Base-by-base conservation (phyloP, 441 rosid genomes). In the Euphorbia celastroides region DNA sequence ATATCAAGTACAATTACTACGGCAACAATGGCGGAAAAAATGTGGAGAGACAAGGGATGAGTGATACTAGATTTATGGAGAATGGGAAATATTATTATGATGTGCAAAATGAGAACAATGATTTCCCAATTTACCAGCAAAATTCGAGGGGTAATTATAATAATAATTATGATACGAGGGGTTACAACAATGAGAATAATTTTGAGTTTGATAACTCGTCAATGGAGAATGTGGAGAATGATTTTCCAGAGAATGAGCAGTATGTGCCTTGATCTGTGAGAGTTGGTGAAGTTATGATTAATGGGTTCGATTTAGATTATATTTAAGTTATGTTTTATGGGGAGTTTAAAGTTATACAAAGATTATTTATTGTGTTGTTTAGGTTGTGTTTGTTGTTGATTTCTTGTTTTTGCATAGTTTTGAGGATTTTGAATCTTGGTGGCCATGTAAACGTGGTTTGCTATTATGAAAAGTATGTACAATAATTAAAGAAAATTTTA, bases 1-100 rank as follows among this genome's bases (percentile, higher is more conserved):
- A 50, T 64, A 54, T 9, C 52, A 65, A 51, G 56, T 19, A 51
- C 25, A 19, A 51, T 6, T 51, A 51, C 3, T 51, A 51, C 72
- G 52, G 54, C 68, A 58, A 69, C 63, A 10, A 57, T 59, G 27
- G 42, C 27, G 57, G 38, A 3, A 74, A 48, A 27, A 19, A 64
- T 20, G 52, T 8, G 23, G 74, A 57, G 78, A 73, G 60, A 66
- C 78, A 78, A 60, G 86, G 86, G 28, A 76, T 82, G 84, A 82
- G 86, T 61, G 86, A 82, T 72, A 82, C 86, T 17, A 80, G 80
- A 72, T 82, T n/a, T 54, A 0, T 82, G 75, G 81, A 68, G 34
- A 55, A 78, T 7, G 84, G 84, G 1, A 78, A 30, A 71, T 83
- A 77, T 68, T 77, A 0, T 46, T 36, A 61, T 30, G 73, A 78